Percentiles rank a stretch among this genome's conserved stretches.
These are phyloP conservation scores for Pseudopyrenochaeta lycopersici DNA, from an alignment of 2,329 filamentous ascomycete genomes.

Conservation along the genomic window DNA sequence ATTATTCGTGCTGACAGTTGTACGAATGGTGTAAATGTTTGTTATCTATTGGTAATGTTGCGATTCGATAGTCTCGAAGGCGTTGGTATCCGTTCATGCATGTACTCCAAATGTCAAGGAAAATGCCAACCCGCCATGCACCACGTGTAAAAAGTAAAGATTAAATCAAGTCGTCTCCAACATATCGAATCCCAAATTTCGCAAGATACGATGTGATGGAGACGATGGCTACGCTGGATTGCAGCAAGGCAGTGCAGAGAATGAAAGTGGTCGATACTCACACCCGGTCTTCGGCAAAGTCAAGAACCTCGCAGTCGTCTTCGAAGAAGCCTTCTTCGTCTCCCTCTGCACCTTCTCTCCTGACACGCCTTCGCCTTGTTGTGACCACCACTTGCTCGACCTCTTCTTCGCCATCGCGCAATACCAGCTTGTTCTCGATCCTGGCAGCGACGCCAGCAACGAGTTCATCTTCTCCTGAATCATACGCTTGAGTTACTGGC, in stretches of 20 bases:
- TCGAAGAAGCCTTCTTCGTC: conserved; percentile 82
- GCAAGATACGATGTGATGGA: background rate
- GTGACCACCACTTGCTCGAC: conserved; percentile 84
- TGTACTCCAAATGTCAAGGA: background rate
- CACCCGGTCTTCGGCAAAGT: conserved; percentile 75
- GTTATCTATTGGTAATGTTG: background rate
- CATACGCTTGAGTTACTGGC: conserved; percentile 47
- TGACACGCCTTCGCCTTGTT: conserved; percentile 71
- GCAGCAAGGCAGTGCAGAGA: background rate
- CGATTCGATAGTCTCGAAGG: background rate
- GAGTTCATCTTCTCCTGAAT: conserved; percentile 52
- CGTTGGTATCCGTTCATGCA: conserved; percentile 1
- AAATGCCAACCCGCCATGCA: background rate
- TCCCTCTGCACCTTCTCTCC: conserved; percentile 61
- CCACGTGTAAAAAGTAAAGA: too few relatives aligned
- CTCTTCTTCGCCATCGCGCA: conserved; percentile 63
- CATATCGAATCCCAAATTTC: background rate
- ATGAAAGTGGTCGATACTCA: conserved; percentile 16
- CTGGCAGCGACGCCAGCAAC: conserved; percentile 60
- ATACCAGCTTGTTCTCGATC: conserved; percentile 56
- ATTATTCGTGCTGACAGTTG: too few relatives aligned
- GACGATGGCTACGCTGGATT: too few relatives aligned
- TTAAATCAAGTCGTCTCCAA: background rate
- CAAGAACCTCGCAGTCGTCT: conserved; percentile 89
- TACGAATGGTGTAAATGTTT: background rate